phyloP scores from a whole-genome alignment of 225 moss, liverwort and hornwort species.

The Climacium dendroides region DNA sequence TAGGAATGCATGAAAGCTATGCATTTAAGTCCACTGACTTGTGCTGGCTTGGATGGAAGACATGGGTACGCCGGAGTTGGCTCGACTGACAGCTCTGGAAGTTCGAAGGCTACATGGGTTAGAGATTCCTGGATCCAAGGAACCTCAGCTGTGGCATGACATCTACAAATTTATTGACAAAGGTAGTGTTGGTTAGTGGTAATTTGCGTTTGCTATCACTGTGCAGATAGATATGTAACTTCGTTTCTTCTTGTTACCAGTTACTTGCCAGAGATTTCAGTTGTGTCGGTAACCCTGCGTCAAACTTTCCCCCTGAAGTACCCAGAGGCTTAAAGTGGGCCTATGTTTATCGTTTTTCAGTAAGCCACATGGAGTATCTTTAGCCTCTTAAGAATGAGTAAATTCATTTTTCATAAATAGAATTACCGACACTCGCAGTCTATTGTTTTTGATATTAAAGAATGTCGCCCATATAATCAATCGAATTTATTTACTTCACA shows the following conservation, averaged over 20 bases:
- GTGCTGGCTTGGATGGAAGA: slow-evolving; percentile 28
- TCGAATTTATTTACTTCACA: background rate
- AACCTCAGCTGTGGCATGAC: slow-evolving; percentile 79
- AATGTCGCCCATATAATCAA: background rate
- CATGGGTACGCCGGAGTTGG: slow-evolving; percentile 47
- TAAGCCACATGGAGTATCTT: background rate
- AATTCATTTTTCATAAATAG: no score
- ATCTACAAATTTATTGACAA: slow-evolving; percentile 61
- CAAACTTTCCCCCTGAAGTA: background rate
- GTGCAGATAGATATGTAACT: background rate
- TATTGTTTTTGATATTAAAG: background rate
- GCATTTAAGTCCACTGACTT: background rate
- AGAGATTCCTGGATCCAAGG: slow-evolving; percentile 49
- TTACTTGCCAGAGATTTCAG: background rate
- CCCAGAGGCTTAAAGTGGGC: background rate
- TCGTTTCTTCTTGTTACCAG: background rate
- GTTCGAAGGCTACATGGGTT: slow-evolving; percentile 68
- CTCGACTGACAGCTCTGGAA: slow-evolving; percentile 63
- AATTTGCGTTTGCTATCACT: background rate
- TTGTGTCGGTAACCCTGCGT: background rate
- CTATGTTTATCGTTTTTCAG: background rate
- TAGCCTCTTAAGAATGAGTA: background rate
- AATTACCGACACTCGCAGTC: no score
- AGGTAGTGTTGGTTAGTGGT: slow-evolving; percentile 29
- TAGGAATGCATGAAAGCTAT: background rate